Base-by-base conservation (phyloP, 768 basidiomycete species). In the Termitomyces sp. region DNA sequence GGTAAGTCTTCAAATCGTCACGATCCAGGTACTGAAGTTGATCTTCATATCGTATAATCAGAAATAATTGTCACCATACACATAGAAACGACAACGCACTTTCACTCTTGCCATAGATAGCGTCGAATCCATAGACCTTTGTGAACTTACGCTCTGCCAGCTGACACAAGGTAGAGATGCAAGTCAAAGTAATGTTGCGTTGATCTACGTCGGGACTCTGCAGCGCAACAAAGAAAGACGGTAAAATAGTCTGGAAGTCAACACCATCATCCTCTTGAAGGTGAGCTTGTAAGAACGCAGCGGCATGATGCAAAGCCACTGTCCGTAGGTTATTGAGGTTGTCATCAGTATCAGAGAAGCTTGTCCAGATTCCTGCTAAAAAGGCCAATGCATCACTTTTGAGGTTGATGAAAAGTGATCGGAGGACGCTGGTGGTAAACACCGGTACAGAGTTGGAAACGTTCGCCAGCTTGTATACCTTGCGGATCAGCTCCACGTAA, bases 191-290 rank as follows among this genome's bases (percentile, higher is more conserved):
- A 14, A 77, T 81, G 45, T 73, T 69, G 22, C 86, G 79, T n/a
- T 79, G 72, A 6, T 69, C 67, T 4, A 61, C 58, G 44, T 79
- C 76, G 1, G 69, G 26, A 58, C 76, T 79, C 53, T 84, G 79
- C 13, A 93, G 64, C 10, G 84, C 79, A 22, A 88, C 80, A 1
- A 94, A 73, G 10, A 93, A 68, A 3, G 85, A 77, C 1, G 92
- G 90, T 12, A 94, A 66, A 6, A 95, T 79, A 0, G 84, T 86
- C 69, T 95, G 89, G 71, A 95, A 92, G 69, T 96, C 94, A 4
- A 87, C 70, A 14, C 79, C 75, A 37, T 79, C 76, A 42, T 78
- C 72, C 46, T 80, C 74, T 2, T 76, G 66, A 1, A 79, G 67
- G 69, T 93, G 86, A 0, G 95, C 92, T 47, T 85, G 79, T 13